Evolutionary conservation across 495 filamentous ascomycete species (phyloP).

Genomic region (Chaetomium cochliodes): DNA sequence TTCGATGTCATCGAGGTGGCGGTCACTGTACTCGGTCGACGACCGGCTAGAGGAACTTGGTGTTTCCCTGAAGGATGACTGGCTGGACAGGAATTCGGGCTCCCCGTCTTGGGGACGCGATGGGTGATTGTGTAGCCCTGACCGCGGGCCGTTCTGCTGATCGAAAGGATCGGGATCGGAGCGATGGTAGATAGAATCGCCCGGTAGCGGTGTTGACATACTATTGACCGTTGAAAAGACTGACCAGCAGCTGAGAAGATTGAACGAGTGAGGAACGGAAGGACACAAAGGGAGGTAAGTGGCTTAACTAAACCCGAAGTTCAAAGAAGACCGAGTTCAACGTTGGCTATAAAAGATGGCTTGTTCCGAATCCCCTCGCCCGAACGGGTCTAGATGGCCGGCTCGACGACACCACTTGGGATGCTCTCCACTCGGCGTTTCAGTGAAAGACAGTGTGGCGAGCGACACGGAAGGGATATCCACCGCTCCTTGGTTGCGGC

Average conservation of each 20-base stretch:
- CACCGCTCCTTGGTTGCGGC: too few relatives aligned
- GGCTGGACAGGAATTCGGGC: not conserved
- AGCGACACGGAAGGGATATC: not conserved
- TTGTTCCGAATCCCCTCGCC: not conserved
- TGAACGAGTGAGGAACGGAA: not conserved
- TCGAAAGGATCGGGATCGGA: constrained; percentile 6
- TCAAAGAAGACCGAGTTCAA: not conserved
- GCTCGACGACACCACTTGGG: not conserved
- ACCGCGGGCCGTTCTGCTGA: not conserved
- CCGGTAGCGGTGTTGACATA: constrained; percentile 16
- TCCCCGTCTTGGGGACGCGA: not conserved
- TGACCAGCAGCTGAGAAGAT: not conserved
- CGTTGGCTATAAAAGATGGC: not conserved
- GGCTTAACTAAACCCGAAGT: not conserved
- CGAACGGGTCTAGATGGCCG: not conserved
- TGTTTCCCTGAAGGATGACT: not conserved
- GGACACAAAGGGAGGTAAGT: not conserved
- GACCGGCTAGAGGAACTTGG: constrained; percentile 4
- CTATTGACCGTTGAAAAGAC: not conserved
- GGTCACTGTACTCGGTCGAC: constrained; percentile 7
- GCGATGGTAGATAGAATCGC: constrained; percentile 1
- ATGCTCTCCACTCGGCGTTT: constrained; percentile 4
- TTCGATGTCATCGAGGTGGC: constrained; percentile 19
- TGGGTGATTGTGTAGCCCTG: not conserved
- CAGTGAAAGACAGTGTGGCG: not conserved